Conservation (phyloP, 139 green algal genomes). For the Chlorella sp. region DNA sequence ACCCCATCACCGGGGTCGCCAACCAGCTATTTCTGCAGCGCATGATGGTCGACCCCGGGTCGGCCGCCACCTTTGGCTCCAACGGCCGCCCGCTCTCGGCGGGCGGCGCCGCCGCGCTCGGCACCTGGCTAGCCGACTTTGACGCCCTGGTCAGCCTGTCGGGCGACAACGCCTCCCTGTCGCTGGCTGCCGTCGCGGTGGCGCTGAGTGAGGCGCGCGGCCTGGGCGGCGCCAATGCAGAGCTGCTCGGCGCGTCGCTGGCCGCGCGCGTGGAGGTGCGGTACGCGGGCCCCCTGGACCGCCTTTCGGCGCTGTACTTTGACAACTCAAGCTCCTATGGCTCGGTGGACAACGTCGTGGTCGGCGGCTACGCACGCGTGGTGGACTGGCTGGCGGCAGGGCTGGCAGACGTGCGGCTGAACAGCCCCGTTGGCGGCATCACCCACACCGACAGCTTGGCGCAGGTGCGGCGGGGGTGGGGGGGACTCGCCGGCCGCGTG, state of each 20-base stretch:
- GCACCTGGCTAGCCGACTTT: neutral
- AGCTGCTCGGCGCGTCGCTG: neutral
- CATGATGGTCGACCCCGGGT: neutral
- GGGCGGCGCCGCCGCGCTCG: neutral
- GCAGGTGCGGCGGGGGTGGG: no score
- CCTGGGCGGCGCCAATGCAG: neutral
- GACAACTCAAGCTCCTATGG: slow-evolving; percentile 2
- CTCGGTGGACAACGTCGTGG: neutral
- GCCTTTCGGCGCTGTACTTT: slow-evolving; percentile 8
- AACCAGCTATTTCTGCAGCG: neutral
- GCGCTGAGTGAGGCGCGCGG: neutral
- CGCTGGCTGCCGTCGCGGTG: neutral
- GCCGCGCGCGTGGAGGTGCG: neutral
- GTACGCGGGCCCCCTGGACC: neutral
- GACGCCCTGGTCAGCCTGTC: neutral
- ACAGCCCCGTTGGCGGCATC: neutral
- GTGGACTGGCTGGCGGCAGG: neutral
- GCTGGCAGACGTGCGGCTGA: neutral
- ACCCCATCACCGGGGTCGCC: neutral
- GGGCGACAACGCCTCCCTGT: neutral
- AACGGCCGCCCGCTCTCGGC: neutral
- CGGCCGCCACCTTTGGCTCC: neutral
- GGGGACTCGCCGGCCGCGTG: no score
- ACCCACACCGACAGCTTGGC: slow-evolving; percentile 12
- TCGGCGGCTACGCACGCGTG: slow-evolving; percentile 1